These are phyloP conservation scores for Pythium diclinum DNA, from an alignment of 352 stramenopile species.

Conservation along the genomic window DNA sequence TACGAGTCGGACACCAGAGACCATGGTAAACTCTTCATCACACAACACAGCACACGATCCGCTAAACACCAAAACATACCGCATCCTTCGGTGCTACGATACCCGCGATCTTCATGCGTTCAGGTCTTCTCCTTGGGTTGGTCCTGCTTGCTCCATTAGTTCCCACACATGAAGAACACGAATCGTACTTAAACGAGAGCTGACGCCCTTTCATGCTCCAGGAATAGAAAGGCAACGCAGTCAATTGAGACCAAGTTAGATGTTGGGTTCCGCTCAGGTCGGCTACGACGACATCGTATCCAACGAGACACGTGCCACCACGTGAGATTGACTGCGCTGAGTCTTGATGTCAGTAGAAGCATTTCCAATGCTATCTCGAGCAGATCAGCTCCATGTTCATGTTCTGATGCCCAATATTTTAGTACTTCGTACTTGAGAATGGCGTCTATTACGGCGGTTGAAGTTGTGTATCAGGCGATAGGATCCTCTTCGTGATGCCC, in stretches of 20 bases:
- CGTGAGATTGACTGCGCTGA: neutral
- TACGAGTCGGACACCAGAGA: slow-evolving; percentile 10
- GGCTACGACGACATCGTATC: neutral
- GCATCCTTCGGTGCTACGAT: slow-evolving; percentile 40
- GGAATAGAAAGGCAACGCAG: slow-evolving; percentile 4
- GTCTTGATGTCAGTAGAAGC: neutral
- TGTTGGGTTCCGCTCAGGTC: neutral
- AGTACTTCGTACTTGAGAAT: neutral
- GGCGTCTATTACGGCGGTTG: neutral
- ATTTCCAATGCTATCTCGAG: neutral
- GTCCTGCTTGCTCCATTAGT: neutral
- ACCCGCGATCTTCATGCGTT: slow-evolving; percentile 9
- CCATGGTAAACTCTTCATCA: neutral
- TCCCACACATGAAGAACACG: neutral
- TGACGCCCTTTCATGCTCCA: slow-evolving; percentile 2
- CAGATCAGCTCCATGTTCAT: neutral
- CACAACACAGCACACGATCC: neutral
- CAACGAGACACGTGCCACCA: neutral
- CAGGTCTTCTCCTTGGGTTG: neutral
- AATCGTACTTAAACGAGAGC: slow-evolving; percentile 1
- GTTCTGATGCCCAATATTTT: slow-evolving; percentile 2
- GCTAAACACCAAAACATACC: slow-evolving; percentile 15
- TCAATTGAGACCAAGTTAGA: neutral
- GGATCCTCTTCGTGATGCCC: neutral
- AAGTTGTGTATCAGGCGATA: neutral